Evolutionary conservation across 1,139 yeast genomes (phyloP), one percentile per base, ranked within the genome.

Genomic region (Eremothecium cymbalariae): DNA sequence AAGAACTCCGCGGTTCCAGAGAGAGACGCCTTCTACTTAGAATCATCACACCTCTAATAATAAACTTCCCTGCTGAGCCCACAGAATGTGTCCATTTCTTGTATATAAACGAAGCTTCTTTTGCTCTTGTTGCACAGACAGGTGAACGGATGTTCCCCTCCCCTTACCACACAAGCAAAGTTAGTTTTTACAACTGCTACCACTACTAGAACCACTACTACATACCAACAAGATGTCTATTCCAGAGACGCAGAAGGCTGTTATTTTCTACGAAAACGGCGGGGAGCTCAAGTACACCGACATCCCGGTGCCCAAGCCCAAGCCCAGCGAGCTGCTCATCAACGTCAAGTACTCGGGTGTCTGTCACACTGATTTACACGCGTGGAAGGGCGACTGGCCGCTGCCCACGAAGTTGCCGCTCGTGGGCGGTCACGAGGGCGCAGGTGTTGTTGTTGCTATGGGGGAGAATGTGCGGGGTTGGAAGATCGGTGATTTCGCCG

Each of bases 341-440:
- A 70, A 78, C 51, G 74, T 78, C 53, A 74, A 75, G 60, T 78
- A 76, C 64, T 77, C 85, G 8, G 86, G 86, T 62, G 86, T 78
- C 32, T 78, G 86, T 57, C 86, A 78, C 64, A 78, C 85, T 31
- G 86, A 78, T 57, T 68, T 78, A 53, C 86, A 78, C 60, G 86
- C 84, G 30, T 78, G 84, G 83, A 72, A 76, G 53, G 85, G 85
- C 56, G 85, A 78, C 57, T 77, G 85, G 85, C 85, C 85, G 40
- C 62, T 76, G 49, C 68, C 50, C 28, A 68, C 76, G 48, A 78
- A 78, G 58, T 67, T 77, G 46, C 85, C 86, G 23, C 65, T 79
- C 45, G 83, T 80, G 30, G 86, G 86, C 51, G 93, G 93, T 53
- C 93, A 81, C 67, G 93, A 81, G 63, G 90, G 90, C 64, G 86